A percentile compares a stretch with the other conserved stretches of the same genome.
These are phyloP conservation scores for Phytopythium vexans DNA, from an alignment of 352 stramenopile genomes.

Conservation along the genomic window DNA sequence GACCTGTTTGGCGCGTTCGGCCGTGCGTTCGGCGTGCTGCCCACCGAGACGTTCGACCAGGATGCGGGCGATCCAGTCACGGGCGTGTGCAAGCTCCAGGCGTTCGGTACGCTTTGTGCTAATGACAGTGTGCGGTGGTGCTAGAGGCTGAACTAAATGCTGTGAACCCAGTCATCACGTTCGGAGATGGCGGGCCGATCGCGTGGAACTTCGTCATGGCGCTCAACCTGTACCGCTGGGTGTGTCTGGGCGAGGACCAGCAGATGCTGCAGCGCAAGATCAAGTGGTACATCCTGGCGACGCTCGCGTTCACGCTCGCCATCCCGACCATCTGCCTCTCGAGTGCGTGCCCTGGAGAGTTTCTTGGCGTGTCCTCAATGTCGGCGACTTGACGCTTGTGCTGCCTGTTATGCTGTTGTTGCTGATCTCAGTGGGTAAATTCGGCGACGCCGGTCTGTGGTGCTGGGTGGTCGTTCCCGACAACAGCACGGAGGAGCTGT, in stretches of 20 bases:
- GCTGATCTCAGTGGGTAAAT: slow-evolving; percentile 44
- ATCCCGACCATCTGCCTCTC: slow-evolving; percentile 51
- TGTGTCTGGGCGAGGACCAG: slow-evolving; percentile 80
- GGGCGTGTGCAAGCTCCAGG: slow-evolving; percentile 66
- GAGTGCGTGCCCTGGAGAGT: background rate
- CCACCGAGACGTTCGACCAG: slow-evolving; percentile 67
- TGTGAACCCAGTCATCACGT: slow-evolving; percentile 57
- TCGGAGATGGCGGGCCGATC: slow-evolving; percentile 70
- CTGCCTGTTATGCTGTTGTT: background rate
- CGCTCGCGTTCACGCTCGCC: slow-evolving; percentile 51
- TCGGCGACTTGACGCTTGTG: background rate
- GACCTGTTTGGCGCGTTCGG: slow-evolving; percentile 69
- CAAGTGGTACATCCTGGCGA: slow-evolving; percentile 73
- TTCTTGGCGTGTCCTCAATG: background rate
- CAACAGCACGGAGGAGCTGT: slow-evolving; percentile 46
- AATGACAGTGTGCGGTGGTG: slow-evolving; percentile 2
- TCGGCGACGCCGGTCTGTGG: slow-evolving; percentile 67
- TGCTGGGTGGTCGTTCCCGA: slow-evolving; percentile 68
- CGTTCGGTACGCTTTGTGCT: slow-evolving; percentile 36
- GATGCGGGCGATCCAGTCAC: slow-evolving; percentile 45
- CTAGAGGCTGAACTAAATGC: background rate
- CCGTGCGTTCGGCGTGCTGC: slow-evolving; percentile 64
- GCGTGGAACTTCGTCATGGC: slow-evolving; percentile 86
- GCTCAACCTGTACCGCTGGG: slow-evolving; percentile 78
- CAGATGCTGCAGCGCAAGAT: slow-evolving; percentile 81